phyloP scores from a whole-genome alignment of 2,329 filamentous ascomycete species.

The Thermomyces lanuginosus region DNA sequence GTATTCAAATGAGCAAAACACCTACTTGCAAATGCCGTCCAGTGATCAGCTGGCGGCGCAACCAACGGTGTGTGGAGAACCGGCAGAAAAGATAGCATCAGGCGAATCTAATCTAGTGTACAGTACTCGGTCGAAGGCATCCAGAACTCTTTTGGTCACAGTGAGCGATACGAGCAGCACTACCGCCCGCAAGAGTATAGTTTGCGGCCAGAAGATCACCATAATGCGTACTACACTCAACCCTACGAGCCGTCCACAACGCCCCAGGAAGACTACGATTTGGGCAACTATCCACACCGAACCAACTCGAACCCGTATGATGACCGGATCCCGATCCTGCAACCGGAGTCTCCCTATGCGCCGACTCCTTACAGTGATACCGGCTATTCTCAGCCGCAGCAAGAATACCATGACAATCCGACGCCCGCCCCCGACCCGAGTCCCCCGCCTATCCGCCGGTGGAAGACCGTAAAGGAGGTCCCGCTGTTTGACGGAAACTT shows the following conservation, averaged over 20 bases:
- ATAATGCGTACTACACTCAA: conserved; percentile 71
- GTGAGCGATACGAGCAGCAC: conserved; percentile 42
- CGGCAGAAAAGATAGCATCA: background rate
- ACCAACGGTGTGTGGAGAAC: conserved; percentile 50
- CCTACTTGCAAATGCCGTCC: conserved; percentile 54
- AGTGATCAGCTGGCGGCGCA: conserved; percentile 69
- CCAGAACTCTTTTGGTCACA: conserved; percentile 45
- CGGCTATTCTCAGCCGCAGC: conserved; percentile 26
- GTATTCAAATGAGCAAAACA: too few species aligned
- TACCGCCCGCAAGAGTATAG: conserved; percentile 45
- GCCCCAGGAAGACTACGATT: conserved; percentile 39
- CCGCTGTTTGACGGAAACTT: conserved; percentile 91
- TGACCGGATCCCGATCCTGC: conserved; percentile 60
- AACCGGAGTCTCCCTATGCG: conserved; percentile 45
- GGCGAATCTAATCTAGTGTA: background rate
- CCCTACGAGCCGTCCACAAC: conserved; percentile 55
- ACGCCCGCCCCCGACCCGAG: conserved; percentile 28
- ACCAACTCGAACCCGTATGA: conserved; percentile 46
- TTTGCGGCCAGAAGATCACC: conserved; percentile 68
- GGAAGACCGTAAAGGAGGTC: conserved; percentile 99
- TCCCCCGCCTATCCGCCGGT: conserved; percentile 56
- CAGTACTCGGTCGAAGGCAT: conserved; percentile 59
- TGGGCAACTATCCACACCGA: conserved; percentile 37
- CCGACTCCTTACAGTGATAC: conserved; percentile 48
- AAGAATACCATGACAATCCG: conserved; percentile 29